Percentiles rank a stretch among this genome's conserved stretches.
Evolutionary conservation across 2,329 filamentous ascomycete genomes (phyloP).

Genomic region (Cryphonectria carpinicola): DNA sequence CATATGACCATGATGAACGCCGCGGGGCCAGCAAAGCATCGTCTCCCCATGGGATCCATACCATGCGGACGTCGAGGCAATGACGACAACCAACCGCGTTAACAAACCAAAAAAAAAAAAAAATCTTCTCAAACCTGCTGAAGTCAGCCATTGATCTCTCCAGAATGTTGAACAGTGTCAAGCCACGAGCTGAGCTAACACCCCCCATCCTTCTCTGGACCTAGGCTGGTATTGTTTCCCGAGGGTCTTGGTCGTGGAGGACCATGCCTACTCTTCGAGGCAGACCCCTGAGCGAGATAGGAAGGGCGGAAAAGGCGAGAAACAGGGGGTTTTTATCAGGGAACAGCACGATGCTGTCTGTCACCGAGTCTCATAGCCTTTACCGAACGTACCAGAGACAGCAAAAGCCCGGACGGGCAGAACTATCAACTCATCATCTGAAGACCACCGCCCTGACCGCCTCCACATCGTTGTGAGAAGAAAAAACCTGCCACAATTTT

Average conservation of each 20-base stretch:
- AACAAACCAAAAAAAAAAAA: constrained; percentile 21
- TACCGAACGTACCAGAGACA: too few species aligned
- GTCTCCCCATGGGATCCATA: constrained; percentile 35
- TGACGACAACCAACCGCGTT: constrained; percentile 58
- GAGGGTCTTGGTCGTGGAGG: background rate
- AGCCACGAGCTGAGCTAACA: constrained; percentile 6
- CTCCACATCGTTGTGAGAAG: too few species aligned
- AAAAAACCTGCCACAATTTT: too few species aligned
- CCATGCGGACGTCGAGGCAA: constrained; percentile 32
- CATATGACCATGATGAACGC: constrained; percentile 41
- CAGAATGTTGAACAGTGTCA: too few species aligned
- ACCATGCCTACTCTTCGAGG: background rate
- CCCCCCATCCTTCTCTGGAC: background rate
- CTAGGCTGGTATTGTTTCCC: background rate
- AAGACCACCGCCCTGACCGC: too few species aligned
- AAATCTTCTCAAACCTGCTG: constrained; percentile 43
- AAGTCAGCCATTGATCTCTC: constrained; percentile 12
- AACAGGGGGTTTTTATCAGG: background rate
- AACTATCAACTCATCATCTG: too few species aligned
- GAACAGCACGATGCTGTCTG: background rate
- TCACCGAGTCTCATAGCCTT: background rate
- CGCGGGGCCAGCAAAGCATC: constrained; percentile 44
- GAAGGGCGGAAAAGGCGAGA: background rate
- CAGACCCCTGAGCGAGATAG: background rate
- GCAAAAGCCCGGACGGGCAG: background rate